Evolutionary conservation across 106 monocot species (phyloP).

Genomic region (Posidonia australis): DNA sequence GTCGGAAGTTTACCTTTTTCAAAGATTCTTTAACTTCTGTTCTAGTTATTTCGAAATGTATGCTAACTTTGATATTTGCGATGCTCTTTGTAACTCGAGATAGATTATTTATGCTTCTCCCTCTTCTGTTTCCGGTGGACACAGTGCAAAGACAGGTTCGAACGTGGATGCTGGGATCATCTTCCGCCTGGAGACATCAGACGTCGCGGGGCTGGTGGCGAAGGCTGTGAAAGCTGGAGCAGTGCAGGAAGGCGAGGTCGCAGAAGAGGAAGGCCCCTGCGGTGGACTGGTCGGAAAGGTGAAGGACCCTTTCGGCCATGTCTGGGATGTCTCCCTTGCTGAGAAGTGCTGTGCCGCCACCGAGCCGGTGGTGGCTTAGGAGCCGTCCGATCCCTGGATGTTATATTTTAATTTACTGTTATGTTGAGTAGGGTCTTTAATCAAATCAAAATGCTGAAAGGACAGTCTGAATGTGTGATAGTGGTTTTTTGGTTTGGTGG

Average conservation of each 20-base stretch:
- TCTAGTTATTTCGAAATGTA: not conserved
- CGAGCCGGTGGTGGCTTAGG: no score
- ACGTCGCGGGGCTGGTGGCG: slow-evolving; percentile 1
- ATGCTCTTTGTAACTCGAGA: not conserved
- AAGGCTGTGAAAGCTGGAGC: slow-evolving; percentile 17
- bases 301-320: slow-evolving; percentile 13
- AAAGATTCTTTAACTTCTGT: not conserved
- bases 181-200: slow-evolving; percentile 7
- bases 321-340: slow-evolving; percentile 5
- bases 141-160: not conserved
- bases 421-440: no score
- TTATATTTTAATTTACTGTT: no score
- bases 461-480: no score
- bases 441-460: no score
- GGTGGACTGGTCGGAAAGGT: slow-evolving; percentile 6
- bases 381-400: no score
- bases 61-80: not conserved
- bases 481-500: no score
- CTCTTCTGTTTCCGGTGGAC: no score
- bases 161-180: slow-evolving; percentile 1
- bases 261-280: not conserved
- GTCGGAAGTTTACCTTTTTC: no score
- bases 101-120: not conserved
- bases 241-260: slow-evolving; percentile 3
- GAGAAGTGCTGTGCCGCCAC: slow-evolving; percentile 1